phyloP scores from a whole-genome alignment of 495 filamentous ascomycete genomes.

The Staphylotrichum longicolle region DNA sequence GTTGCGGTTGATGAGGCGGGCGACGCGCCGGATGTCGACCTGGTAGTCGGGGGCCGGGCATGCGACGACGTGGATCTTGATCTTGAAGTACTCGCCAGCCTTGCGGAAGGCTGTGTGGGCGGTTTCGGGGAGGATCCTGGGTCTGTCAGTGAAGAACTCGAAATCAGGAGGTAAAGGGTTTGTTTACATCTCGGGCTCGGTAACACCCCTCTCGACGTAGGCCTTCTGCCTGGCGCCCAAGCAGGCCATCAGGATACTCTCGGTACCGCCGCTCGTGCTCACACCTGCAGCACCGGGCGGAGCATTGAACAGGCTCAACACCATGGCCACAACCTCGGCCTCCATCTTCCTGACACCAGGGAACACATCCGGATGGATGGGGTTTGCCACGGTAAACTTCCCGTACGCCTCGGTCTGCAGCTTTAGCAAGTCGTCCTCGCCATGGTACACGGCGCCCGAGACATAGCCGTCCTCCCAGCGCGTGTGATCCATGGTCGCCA shows the following conservation, averaged over 20 bases:
- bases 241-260: slow-evolving; percentile 94
- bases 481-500: slow-evolving; percentile 86
- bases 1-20: slow-evolving; percentile 89
- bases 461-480: slow-evolving; percentile 95
- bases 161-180: neutral
- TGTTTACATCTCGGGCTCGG: slow-evolving; percentile 88
- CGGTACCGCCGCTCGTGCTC: slow-evolving; percentile 88
- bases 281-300: slow-evolving; percentile 80
- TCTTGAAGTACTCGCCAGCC: slow-evolving; percentile 89
- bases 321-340: slow-evolving; percentile 96
- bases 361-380: slow-evolving; percentile 98
- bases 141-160: neutral
- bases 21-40: slow-evolving; percentile 72
- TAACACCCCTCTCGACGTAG: slow-evolving; percentile 76
- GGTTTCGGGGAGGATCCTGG: slow-evolving; percentile 87
- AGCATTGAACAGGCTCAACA: slow-evolving; percentile 87
- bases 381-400: slow-evolving; percentile 93
- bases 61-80: slow-evolving; percentile 85
- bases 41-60: slow-evolving; percentile 84
- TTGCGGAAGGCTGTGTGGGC: slow-evolving; percentile 96
- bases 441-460: slow-evolving; percentile 94
- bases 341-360: slow-evolving; percentile 99
- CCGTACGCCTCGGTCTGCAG: slow-evolving; percentile 90
- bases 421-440: slow-evolving; percentile 76
- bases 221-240: slow-evolving; percentile 87